A percentile compares a stretch with the other conserved stretches of the same genome.
These are phyloP conservation scores for Pseudozyma tsukubaensis DNA, from an alignment of 1,284 basidiomycete genomes.

Conservation along the genomic window DNA sequence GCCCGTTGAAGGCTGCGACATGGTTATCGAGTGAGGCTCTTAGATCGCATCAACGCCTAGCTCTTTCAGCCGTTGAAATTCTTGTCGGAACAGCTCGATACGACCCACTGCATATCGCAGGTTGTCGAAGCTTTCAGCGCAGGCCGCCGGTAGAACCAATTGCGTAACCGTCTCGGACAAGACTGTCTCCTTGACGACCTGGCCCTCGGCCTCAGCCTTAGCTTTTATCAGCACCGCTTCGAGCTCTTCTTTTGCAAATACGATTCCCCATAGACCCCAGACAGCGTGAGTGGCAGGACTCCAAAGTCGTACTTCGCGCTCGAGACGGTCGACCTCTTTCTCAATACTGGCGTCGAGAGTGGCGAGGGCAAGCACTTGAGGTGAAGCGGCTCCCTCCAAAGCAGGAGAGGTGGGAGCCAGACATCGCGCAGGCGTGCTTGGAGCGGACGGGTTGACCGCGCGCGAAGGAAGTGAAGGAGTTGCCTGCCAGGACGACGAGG, in stretches of 20 bases:
- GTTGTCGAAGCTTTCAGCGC: constrained; percentile 62
- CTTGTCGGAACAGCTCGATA: constrained; percentile 62
- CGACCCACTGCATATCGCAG: constrained; percentile 62
- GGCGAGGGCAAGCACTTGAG: constrained; percentile 38
- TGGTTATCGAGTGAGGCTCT: too few species aligned
- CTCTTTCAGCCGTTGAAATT: constrained; percentile 42
- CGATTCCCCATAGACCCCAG: constrained; percentile 67
- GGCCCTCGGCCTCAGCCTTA: constrained; percentile 29
- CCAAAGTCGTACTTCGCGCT: constrained; percentile 62
- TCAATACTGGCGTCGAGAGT: constrained; percentile 51
- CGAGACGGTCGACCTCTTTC: constrained; percentile 62
- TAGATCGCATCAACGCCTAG: constrained; percentile 36
- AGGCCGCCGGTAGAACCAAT: constrained; percentile 20
- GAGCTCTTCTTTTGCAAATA: constrained; percentile 61
- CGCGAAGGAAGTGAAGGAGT: constrained; percentile 27
- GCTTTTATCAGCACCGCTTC: constrained; percentile 45
- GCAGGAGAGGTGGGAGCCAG: constrained; percentile 16
- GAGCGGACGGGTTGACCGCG: constrained; percentile 24
- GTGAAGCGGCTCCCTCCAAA: constrained; percentile 40
- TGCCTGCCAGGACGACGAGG: constrained; percentile 47
- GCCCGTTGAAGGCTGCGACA: too few species aligned
- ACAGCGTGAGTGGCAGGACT: constrained; percentile 63
- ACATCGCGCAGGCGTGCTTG: constrained; percentile 32
- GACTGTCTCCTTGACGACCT: constrained; percentile 28
- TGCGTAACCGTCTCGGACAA: constrained; percentile 16